Evolutionary conservation across 2,329 filamentous ascomycete genomes (phyloP).

Genomic region (Ploettnerulaceae sp.): DNA sequence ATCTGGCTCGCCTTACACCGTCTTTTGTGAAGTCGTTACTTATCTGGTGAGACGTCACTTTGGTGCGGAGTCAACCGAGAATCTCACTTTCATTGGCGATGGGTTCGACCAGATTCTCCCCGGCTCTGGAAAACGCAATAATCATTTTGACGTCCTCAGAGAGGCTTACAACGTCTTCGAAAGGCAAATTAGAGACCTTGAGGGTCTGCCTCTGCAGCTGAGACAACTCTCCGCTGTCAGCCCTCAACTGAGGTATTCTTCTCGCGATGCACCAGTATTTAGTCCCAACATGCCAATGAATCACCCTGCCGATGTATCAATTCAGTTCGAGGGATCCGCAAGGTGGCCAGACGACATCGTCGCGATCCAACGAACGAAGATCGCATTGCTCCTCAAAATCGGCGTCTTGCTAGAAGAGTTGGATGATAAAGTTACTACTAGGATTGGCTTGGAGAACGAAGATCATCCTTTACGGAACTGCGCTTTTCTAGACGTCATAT

Average conservation of each 20-base stretch:
- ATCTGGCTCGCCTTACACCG: constrained; percentile 51
- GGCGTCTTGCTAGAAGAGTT: constrained; percentile 58
- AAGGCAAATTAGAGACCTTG: constrained; percentile 68
- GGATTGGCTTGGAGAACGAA: constrained; percentile 76
- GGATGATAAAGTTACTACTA: constrained; percentile 57
- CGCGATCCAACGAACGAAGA: constrained; percentile 89
- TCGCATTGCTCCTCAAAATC: constrained; percentile 73
- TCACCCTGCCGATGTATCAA: constrained; percentile 68
- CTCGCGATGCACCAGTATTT: constrained; percentile 48
- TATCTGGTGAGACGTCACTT: constrained; percentile 70
- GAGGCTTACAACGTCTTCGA: constrained; percentile 70
- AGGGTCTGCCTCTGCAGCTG: constrained; percentile 82
- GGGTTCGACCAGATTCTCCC: constrained; percentile 42
- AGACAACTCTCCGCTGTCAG: constrained; percentile 72
- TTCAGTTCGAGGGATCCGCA: constrained; percentile 90
- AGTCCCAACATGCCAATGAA: constrained; percentile 37
- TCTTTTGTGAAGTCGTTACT: constrained; percentile 74
- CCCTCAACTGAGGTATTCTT: constrained; percentile 69
- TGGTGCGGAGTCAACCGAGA: constrained; percentile 43
- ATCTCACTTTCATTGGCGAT: constrained; percentile 42
- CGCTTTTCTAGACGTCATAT: constrained; percentile 76
- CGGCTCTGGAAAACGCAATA: constrained; percentile 32
- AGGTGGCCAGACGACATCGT: constrained; percentile 90
- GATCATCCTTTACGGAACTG: constrained; percentile 66
- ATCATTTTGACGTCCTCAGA: constrained; percentile 63